phyloP scores from a whole-genome alignment of 805 yeast species.

The Lipomyces orientalis region DNA sequence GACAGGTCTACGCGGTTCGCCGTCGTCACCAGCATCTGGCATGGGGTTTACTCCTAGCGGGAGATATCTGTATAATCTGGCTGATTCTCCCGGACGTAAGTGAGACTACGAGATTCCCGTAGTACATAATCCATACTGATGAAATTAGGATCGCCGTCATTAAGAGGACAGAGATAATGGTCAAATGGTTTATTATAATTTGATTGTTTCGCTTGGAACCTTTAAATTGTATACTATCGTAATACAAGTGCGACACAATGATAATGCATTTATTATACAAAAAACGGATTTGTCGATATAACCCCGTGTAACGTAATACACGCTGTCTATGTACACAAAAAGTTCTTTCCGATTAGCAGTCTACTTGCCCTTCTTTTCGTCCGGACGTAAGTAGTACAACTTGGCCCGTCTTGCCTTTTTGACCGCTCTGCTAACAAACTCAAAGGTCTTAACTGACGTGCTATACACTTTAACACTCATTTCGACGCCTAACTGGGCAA shows the following conservation, averaged over 20 bases:
- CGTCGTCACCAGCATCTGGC: constrained; percentile 4
- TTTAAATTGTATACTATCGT: background rate
- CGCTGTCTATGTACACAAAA: background rate
- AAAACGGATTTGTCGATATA: background rate
- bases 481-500: constrained; percentile 85
- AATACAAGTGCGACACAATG: background rate
- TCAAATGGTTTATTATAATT: background rate
- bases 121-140: background rate
- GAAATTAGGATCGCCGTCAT: constrained; percentile 3
- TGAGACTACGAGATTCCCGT: background rate
- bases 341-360: background rate
- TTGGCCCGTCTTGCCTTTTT: constrained; percentile 79
- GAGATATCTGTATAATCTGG: constrained; percentile 25
- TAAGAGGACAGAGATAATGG: background rate
- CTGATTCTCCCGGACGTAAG: constrained; percentile 33
- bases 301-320: background rate
- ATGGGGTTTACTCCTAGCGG: constrained; percentile 26
- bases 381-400: constrained; percentile 80
- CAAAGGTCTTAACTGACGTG: constrained; percentile 78
- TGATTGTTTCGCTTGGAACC: background rate
- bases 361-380: constrained; percentile 16
- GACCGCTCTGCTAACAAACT: constrained; percentile 73
- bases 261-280: background rate
- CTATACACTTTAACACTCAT: constrained; percentile 78
- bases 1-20: background rate